Conservation (phyloP, 2,329 filamentous ascomycete genomes). For the Fusarium sp. region DNA sequence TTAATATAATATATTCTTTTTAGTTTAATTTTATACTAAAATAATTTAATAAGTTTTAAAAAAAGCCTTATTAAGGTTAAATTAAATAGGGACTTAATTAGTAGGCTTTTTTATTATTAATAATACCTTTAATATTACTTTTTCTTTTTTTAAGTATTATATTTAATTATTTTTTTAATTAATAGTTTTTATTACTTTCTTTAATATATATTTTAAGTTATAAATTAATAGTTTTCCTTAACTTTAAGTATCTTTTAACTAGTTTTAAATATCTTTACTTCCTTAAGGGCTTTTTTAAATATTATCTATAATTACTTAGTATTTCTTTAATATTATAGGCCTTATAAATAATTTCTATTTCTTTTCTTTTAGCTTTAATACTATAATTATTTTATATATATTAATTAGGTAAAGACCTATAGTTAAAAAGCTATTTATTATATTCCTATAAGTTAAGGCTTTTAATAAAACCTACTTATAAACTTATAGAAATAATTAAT, state of each 20-base stretch:
- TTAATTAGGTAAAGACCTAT: not conserved
- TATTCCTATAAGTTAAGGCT: no score
- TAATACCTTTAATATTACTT: not conserved
- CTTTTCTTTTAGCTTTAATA: not conserved
- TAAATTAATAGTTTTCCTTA: not conserved
- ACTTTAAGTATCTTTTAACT: not conserved
- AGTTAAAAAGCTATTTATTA: not conserved
- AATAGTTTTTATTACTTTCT: no score
- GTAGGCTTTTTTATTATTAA: not conserved
- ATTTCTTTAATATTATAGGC: not conserved
- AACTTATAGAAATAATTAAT: no score
- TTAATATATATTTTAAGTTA: not conserved
- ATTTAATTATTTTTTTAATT: not conserved
- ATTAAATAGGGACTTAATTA: not conserved
- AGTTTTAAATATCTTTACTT: not conserved
- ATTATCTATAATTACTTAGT: not conserved
- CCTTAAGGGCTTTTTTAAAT: not conserved
- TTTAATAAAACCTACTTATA: no score
- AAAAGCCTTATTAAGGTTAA: not conserved
- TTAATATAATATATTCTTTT: not conserved
- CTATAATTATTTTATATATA: not conserved
- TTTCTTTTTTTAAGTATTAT: not conserved
- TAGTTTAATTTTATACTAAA: not conserved
- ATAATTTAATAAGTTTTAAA: not conserved
- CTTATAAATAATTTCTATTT: not conserved